Base-by-base conservation (phyloP, 2,329 filamentous ascomycete species). In the Fusarium drepaniforme region DNA sequence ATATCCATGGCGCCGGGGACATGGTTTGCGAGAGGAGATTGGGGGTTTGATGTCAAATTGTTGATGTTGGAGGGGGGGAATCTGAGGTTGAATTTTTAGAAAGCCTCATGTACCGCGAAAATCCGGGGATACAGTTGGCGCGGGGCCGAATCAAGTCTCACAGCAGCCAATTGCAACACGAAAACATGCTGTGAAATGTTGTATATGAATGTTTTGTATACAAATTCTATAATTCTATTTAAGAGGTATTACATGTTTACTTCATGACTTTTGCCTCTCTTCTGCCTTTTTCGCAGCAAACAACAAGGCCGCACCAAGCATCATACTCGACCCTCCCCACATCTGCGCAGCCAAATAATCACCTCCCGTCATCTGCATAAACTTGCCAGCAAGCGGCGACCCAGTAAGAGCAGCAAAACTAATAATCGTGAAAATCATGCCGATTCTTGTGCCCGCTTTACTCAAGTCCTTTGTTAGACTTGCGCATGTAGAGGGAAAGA, bases 381-480 rank as follows among this genome's bases (percentile, higher is more conserved):
- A 81, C 5, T 86, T 86, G 0, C 89, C 89, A 0, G 86, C 87
- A 46, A 90, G 84, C 0, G 89, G 88, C n/a, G 88, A 86, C 0
- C 89, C 89, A 1, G 86, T 88, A 51, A 91, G 80, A 5, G 87
- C 86, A 0, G 88, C 86, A 53, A 90, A 85, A 72, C 88, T 89
- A 67, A 88, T 85, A 21, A 90, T 87, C 0, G 87, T 88, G 59
- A 91, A 91, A 1, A 88, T 83, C 90, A 92, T 91, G 61, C 90
- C 90, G 71, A 91, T 89, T 8, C 89, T 82, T 3, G 88, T 87
- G 0, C 90, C 90, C 5, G 85, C 83, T 78, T 90, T 90, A 15
- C 84, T 82, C 70, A 89, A 78, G 73, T 91, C 89, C 5, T 84
- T 84, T 5, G 87, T 89, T 65, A 92, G 80, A 30, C 88, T 76